A percentile compares a stretch with the other conserved stretches of the same genome.
Evolutionary conservation across 176 grass and related monocot genomes (phyloP).

Genomic region (Hordeum marinum): DNA sequence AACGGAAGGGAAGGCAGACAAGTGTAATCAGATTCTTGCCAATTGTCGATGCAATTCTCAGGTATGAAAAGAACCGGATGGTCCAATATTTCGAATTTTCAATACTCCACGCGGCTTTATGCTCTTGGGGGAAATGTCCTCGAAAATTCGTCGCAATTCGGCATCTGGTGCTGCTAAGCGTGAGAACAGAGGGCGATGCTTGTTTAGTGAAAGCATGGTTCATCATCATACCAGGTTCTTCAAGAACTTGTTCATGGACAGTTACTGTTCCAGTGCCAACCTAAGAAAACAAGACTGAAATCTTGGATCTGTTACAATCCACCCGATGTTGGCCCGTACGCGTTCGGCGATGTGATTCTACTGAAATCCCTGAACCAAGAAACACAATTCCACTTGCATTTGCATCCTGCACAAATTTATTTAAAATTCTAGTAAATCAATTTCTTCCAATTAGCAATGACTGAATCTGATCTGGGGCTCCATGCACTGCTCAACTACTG

Average conservation of each 20-base stretch:
- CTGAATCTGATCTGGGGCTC: constrained; percentile 24
- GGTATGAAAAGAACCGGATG: constrained; percentile 31
- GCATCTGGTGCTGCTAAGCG: neutral
- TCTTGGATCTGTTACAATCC: neutral
- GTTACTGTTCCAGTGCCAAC: neutral
- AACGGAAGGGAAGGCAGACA: constrained; percentile 35
- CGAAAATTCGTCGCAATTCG: constrained; percentile 10
- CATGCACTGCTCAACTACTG: constrained; percentile 20
- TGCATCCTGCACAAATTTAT: neutral
- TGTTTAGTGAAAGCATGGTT: constrained; percentile 18
- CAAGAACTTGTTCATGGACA: constrained; percentile 4
- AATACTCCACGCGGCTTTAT: constrained; percentile 23
- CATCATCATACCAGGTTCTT: neutral
- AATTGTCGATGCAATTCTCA: constrained; percentile 37
- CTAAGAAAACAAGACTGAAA: constrained; percentile 10
- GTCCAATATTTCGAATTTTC: constrained; percentile 27
- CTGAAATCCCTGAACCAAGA: neutral
- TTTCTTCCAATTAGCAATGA: constrained; percentile 18
- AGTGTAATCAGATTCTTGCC: constrained; percentile 49
- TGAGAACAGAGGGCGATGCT: neutral
- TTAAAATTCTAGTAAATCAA: neutral
- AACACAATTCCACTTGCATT: neutral
- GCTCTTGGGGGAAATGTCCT: constrained; percentile 7
- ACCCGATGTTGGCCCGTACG: neutral
- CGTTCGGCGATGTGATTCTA: neutral